phyloP scores from a whole-genome alignment of 2,329 filamentous ascomycete genomes.

The Thyridium curvatum region DNA sequence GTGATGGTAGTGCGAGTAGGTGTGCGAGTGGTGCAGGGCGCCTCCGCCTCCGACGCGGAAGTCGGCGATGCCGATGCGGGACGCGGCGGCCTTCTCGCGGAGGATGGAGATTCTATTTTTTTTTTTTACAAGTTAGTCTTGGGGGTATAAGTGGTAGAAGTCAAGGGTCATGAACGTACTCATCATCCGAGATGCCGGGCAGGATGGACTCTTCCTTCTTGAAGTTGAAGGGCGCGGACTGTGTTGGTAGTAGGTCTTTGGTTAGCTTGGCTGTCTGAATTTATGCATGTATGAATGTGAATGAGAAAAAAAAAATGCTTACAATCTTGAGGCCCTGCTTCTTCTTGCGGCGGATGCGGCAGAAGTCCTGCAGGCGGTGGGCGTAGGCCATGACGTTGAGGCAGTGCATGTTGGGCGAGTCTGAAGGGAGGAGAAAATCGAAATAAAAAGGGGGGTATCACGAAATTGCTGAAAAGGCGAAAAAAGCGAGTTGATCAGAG shows the following conservation, averaged over 20 bases:
- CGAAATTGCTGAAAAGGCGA: constrained; percentile 1
- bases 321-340: constrained; percentile 40
- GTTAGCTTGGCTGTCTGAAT: too few relatives aligned
- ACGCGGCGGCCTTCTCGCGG: constrained; percentile 45
- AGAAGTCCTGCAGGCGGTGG: constrained; percentile 36
- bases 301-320: constrained; percentile 12
- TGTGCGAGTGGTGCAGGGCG: too few relatives aligned
- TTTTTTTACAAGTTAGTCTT: background rate
- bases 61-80: constrained; percentile 39
- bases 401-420: constrained; percentile 19
- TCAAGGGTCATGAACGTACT: constrained; percentile 48
- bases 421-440: background rate
- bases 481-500: too few relatives aligned
- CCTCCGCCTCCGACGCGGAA: too few relatives aligned
- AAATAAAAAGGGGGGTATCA: constrained; percentile 1
- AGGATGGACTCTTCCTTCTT: constrained; percentile 45
- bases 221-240: constrained; percentile 56
- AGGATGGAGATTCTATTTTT: constrained; percentile 36
- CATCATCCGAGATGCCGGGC: constrained; percentile 50
- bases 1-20: too few relatives aligned
- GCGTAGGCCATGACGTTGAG: constrained; percentile 36
- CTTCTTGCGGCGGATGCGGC: constrained; percentile 30
- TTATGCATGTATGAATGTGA: constrained; percentile 12
- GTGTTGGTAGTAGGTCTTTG: too few relatives aligned
- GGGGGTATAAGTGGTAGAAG: background rate